Evolutionary conservation across 2,329 filamentous ascomycete genomes (phyloP), one percentile per base, ranked within the genome.

Genomic region (Diaporthe citrichinensis): DNA sequence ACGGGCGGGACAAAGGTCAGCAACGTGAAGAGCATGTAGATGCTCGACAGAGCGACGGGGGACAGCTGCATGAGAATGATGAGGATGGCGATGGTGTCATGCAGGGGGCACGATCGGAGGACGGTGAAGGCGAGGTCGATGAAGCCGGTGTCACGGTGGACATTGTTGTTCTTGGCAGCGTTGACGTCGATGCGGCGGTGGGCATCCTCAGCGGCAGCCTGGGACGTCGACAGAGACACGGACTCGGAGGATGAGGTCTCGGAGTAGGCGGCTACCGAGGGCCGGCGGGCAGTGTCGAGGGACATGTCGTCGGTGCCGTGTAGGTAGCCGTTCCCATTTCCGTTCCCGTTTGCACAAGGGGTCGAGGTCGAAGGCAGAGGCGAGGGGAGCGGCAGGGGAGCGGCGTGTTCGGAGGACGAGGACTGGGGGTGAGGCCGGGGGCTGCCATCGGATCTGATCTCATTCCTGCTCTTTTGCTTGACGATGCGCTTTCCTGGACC

Each of bases 1-100:
- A 93, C 91, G 25, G 95, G 94, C 61, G 95, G 94, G 78, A 98
- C 95, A 82, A 98, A 97, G 65, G 96, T 98, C 82, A 98, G 90
- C 78, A 95, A 93, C 79, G 96, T 95, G 85, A 98, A 98, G 79
- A 98, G 90, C 82, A 95, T 93, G 85, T 98, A 97, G 81, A 98
- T 95, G 83, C 95, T 89, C 78, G 95, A 96, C 81, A 98, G 90
- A 75, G 96, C 92, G 81, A 96, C 93, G 31, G 96, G 95, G 41
- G 96, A 96, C 14, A 98, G 92, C 83, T 98, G 96, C 85, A 98
- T 94, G 79, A 98, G 91, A 80, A 98, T 94, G 85, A 98, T 98
- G 84, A 98, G 92, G 81, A 98, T 98, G 83, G 96, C 95, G 85
- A 98, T 95, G 77, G 96, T 98, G 86, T 98, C 96, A 86, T 95